These are phyloP conservation scores for Hymenoscyphus infarciens DNA, from an alignment of 2,329 filamentous ascomycete genomes.

Conservation along the genomic window DNA sequence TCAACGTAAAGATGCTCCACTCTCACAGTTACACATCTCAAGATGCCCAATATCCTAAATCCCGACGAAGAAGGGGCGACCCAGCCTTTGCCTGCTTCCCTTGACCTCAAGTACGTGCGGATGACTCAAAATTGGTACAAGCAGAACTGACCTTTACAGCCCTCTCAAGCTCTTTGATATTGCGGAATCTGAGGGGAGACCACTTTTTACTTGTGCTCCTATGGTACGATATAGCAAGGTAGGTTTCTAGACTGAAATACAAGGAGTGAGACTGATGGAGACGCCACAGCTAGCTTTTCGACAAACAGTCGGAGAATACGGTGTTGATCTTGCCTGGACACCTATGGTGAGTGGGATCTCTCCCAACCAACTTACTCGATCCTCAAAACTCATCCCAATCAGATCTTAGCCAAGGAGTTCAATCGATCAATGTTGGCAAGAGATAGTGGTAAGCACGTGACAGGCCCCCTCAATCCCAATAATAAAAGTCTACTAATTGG, in stretches of 20 bases:
- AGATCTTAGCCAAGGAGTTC: slow-evolving; percentile 64
- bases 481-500: slow-evolving; percentile 10
- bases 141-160: slow-evolving; percentile 35
- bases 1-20: slow-evolving; percentile 9
- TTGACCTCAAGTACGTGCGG: slow-evolving; percentile 20
- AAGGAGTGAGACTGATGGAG: neutral
- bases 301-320: slow-evolving; percentile 61
- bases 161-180: slow-evolving; percentile 58
- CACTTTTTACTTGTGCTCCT: slow-evolving; percentile 59
- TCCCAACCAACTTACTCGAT: neutral
- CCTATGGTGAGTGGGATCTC: slow-evolving; percentile 53
- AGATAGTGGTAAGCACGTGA: slow-evolving; percentile 49
- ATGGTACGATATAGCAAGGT: slow-evolving; percentile 64
- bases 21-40: neutral
- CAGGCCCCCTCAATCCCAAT: neutral
- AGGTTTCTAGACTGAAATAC: slow-evolving; percentile 12
- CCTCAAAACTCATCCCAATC: neutral
- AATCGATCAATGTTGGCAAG: slow-evolving; percentile 58
- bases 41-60: slow-evolving; percentile 11
- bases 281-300: slow-evolving; percentile 59
- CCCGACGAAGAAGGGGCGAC: slow-evolving; percentile 10
- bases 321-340: slow-evolving; percentile 65
- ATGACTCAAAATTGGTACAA: neutral
- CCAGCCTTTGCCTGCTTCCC: slow-evolving; percentile 11
- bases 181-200: slow-evolving; percentile 48